These are phyloP conservation scores for Cladosporium sphaerospermum DNA, from an alignment of 2,329 filamentous ascomycete genomes.

Conservation along the genomic window DNA sequence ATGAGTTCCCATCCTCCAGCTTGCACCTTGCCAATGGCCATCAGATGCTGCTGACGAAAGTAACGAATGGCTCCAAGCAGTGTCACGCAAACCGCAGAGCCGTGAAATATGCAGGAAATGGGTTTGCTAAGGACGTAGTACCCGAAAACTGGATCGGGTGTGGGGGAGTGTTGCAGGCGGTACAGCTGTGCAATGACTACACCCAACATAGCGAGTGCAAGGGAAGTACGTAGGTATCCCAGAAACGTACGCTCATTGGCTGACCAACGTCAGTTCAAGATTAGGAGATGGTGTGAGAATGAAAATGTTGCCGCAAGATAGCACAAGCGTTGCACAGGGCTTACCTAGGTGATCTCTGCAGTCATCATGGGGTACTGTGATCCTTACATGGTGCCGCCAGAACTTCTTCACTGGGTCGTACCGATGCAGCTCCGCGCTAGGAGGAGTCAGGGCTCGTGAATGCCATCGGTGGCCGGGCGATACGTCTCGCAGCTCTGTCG, in stretches of 20 bases:
- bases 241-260: conserved; percentile 71
- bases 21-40: conserved; percentile 51
- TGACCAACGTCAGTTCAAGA: conserved; percentile 30
- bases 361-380: conserved; percentile 45
- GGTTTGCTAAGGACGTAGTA: conserved; percentile 58
- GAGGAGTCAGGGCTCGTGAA: conserved; percentile 3
- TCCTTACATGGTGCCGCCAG: conserved; percentile 46
- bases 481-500: conserved; percentile 26
- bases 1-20: conserved; percentile 55
- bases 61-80: conserved; percentile 53
- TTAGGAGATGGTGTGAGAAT: neutral
- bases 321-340: conserved; percentile 13
- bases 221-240: conserved; percentile 64
- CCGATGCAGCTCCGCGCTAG: conserved; percentile 26
- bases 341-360: conserved; percentile 54
- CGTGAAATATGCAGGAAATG: conserved; percentile 46
- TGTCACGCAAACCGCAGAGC: conserved; percentile 43
- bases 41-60: conserved; percentile 55
- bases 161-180: conserved; percentile 47
- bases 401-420: conserved; percentile 35
- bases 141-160: conserved; percentile 44
- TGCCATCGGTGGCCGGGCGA: neutral
- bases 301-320: neutral
- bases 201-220: conserved; percentile 62
- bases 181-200: conserved; percentile 64